Percentiles rank a stretch among this genome's conserved stretches.
Evolutionary conservation across 2,329 filamentous ascomycete species (phyloP).

Genomic region (Aquanectria penicillioides): DNA sequence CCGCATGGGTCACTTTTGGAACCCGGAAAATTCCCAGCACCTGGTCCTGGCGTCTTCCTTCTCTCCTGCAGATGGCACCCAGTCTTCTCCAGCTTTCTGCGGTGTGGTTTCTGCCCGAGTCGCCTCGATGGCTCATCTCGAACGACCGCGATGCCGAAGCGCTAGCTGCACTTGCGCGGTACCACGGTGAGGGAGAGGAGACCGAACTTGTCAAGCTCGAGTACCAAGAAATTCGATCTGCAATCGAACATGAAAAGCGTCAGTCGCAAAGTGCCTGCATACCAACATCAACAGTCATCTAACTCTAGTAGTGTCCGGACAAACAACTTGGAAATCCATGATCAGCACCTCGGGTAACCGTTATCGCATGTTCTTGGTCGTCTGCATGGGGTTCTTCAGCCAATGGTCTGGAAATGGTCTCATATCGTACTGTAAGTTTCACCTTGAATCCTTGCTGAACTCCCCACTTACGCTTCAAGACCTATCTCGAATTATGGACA

Average conservation of each 20-base stretch:
- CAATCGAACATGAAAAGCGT: constrained; percentile 53
- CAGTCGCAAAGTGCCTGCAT: background rate
- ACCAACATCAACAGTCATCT: no score
- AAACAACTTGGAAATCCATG: constrained; percentile 44
- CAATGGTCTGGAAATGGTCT: constrained; percentile 51
- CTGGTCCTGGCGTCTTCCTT: constrained; percentile 50
- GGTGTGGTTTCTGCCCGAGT: constrained; percentile 67
- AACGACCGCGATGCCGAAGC: constrained; percentile 55
- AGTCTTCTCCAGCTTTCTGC: constrained; percentile 24
- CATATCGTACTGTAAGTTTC: constrained; percentile 43
- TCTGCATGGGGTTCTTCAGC: constrained; percentile 56
- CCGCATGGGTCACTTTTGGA: constrained; percentile 56
- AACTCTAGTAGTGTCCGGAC: constrained; percentile 27
- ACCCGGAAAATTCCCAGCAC: constrained; percentile 52
- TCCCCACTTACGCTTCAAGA: no score
- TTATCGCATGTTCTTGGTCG: constrained; percentile 50
- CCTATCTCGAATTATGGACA: constrained; percentile 30
- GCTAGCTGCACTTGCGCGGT: constrained; percentile 62
- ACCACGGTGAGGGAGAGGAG: constrained; percentile 66
- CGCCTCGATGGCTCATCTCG: constrained; percentile 67
- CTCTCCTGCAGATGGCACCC: constrained; percentile 38
- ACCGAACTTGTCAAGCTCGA: constrained; percentile 62
- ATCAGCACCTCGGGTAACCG: constrained; percentile 44
- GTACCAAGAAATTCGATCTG: constrained; percentile 56
- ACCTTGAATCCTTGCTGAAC: no score